These are phyloP conservation scores for Trametes meyenii DNA, from an alignment of 768 basidiomycete genomes.

Conservation along the genomic window DNA sequence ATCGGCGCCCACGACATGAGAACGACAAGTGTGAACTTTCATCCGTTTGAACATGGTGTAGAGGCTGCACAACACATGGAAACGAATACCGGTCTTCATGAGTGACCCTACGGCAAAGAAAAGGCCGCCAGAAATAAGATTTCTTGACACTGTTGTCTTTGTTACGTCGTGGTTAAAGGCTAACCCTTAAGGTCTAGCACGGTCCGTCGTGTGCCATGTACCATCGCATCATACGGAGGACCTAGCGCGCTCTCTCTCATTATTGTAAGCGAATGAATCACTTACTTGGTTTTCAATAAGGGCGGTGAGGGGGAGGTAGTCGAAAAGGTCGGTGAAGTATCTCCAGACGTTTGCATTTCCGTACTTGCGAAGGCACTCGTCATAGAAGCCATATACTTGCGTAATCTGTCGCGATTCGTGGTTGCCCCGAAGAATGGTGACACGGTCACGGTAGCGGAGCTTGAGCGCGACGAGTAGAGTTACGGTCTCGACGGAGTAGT, in stretches of 20 bases:
- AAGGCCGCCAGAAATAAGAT: no score
- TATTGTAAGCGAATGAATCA: slow-evolving; percentile 26
- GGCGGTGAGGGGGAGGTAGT: slow-evolving; percentile 95
- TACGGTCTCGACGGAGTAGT: slow-evolving; percentile 99
- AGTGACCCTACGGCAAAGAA: no score
- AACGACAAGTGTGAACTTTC: background rate
- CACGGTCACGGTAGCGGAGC: slow-evolving; percentile 95
- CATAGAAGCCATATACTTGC: slow-evolving; percentile 99
- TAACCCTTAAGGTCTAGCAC: background rate
- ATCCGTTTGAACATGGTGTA: background rate
- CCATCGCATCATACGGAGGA: slow-evolving; percentile 1
- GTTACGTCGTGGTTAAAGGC: no score
- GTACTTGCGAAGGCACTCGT: slow-evolving; percentile 99
- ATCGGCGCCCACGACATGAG: background rate
- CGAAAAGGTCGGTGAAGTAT: slow-evolving; percentile 98
- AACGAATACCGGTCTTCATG: no score
- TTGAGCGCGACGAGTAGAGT: slow-evolving; percentile 97
- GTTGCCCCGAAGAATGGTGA: slow-evolving; percentile 97
- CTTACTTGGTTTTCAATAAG: slow-evolving; percentile 98
- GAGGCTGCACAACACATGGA: no score
- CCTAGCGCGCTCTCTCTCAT: background rate
- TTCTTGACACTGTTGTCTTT: no score
- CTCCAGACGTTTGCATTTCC: slow-evolving; percentile 99
- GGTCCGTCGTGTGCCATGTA: slow-evolving; percentile 8
- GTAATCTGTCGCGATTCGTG: slow-evolving; percentile 99